These are phyloP conservation scores for Entophlyctis luteolus DNA, from an alignment of 192 early-diverging fungal genomes.

Conservation along the genomic window DNA sequence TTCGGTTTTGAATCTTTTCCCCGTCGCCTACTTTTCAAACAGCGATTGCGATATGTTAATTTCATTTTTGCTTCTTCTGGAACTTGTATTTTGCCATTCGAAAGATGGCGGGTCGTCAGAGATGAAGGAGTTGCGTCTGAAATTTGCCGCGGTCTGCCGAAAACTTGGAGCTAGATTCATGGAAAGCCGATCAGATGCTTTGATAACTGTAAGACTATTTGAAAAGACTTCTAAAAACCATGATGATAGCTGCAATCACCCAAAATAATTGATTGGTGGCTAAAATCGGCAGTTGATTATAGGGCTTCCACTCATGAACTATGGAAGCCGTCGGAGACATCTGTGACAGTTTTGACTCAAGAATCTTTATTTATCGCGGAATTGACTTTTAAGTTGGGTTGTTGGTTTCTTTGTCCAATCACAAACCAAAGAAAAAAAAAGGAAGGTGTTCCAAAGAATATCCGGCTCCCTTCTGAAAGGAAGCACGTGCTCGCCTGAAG, in stretches of 20 bases:
- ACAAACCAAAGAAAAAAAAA: too few relatives aligned
- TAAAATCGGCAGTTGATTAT: not conserved
- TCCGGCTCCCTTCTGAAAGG: slow-evolving; percentile 1
- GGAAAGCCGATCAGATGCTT: slow-evolving; percentile 15
- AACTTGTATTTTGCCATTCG: not conserved
- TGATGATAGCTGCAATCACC: slow-evolving; percentile 1
- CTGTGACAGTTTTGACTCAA: not conserved
- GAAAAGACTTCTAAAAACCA: not conserved
- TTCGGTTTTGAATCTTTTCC: slow-evolving; percentile 10
- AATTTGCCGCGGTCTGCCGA: not conserved
- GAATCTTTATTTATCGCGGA: slow-evolving; percentile 3
- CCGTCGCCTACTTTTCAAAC: not conserved
- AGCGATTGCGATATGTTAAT: slow-evolving; percentile 1
- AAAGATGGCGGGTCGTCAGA: not conserved
- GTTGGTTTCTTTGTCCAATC: not conserved
- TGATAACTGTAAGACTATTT: not conserved
- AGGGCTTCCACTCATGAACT: not conserved
- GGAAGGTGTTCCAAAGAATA: slow-evolving; percentile 4
- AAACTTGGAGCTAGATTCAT: slow-evolving; percentile 5
- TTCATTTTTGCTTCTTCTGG: not conserved
- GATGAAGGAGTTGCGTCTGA: not conserved
- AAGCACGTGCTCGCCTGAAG: not conserved
- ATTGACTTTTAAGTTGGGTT: not conserved
- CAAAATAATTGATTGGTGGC: not conserved
- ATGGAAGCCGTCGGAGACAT: not conserved